phyloP scores from a whole-genome alignment of 2,329 filamentous ascomycete genomes.

The Cercospora sojina region DNA sequence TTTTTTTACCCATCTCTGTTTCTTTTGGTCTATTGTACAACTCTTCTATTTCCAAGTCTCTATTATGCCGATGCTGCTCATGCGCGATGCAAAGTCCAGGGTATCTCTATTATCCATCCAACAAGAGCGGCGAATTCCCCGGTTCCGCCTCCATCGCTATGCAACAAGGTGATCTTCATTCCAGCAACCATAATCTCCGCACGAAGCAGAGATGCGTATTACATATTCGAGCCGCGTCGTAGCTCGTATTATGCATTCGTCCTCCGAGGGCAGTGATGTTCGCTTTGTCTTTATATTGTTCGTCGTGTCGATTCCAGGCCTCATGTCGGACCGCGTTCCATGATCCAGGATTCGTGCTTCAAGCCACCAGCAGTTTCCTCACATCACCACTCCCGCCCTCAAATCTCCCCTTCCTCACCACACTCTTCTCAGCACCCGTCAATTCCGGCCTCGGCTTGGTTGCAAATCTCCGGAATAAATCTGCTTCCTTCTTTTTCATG shows the following conservation, averaged over 20 bases:
- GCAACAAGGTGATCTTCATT: background rate
- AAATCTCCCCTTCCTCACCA: constrained; percentile 2
- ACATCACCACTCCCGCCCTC: constrained; percentile 3
- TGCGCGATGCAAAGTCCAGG: background rate
- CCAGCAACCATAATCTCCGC: background rate
- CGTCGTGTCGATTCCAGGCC: too few relatives aligned
- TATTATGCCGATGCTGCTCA: background rate
- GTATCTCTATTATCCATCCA: background rate
- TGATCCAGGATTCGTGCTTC: background rate
- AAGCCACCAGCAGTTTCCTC: constrained; percentile 1
- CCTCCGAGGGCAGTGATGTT: background rate
- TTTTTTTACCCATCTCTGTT: background rate
- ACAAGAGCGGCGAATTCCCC: background rate
- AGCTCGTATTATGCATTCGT: background rate
- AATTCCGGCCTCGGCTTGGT: background rate
- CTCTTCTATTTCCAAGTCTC: background rate
- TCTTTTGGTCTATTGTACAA: background rate
- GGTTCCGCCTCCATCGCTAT: background rate
- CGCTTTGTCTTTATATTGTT: background rate
- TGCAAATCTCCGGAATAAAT: background rate
- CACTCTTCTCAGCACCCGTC: background rate
- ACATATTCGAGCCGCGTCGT: background rate
- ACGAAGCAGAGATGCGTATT: background rate
- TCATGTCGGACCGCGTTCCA: too few relatives aligned
- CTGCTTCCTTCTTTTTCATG: background rate